Percentiles rank a stretch among this genome's conserved stretches.
Conservation (phyloP, 164 flowering plant species). For the Chimonanthus praecox region DNA sequence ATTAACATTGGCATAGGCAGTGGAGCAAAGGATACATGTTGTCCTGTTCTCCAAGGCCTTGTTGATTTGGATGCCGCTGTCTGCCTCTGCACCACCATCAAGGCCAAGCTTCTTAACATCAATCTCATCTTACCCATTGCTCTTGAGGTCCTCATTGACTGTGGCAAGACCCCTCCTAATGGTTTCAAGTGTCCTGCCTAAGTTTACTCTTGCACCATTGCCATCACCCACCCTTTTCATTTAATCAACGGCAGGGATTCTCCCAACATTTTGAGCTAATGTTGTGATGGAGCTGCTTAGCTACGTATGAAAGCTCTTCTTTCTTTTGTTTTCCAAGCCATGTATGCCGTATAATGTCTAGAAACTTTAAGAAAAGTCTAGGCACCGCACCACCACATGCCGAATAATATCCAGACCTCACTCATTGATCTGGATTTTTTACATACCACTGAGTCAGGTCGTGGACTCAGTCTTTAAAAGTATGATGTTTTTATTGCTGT, state of each 20-base stretch:
- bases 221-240: too few species aligned
- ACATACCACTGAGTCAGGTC: too few species aligned
- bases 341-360: background rate
- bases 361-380: background rate
- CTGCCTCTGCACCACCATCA: constrained; percentile 75
- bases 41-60: constrained; percentile 76
- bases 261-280: too few species aligned
- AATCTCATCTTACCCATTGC: constrained; percentile 78
- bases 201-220: too few species aligned
- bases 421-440: too few species aligned
- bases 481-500: too few species aligned
- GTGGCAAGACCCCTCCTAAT: constrained; percentile 72
- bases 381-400: background rate
- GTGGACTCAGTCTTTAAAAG: too few species aligned
- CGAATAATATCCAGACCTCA: too few species aligned
- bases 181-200: constrained; percentile 52
- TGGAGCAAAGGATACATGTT: constrained; percentile 67
- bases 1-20: constrained; percentile 76
- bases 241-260: too few species aligned
- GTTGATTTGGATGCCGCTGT: constrained; percentile 89
- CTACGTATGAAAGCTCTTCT: background rate
- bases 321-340: background rate
- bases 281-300: background rate
- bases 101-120: constrained; percentile 71
- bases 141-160: constrained; percentile 58